These are phyloP conservation scores for Paxillus involutus DNA, from an alignment of 768 basidiomycete species.

Conservation along the genomic window DNA sequence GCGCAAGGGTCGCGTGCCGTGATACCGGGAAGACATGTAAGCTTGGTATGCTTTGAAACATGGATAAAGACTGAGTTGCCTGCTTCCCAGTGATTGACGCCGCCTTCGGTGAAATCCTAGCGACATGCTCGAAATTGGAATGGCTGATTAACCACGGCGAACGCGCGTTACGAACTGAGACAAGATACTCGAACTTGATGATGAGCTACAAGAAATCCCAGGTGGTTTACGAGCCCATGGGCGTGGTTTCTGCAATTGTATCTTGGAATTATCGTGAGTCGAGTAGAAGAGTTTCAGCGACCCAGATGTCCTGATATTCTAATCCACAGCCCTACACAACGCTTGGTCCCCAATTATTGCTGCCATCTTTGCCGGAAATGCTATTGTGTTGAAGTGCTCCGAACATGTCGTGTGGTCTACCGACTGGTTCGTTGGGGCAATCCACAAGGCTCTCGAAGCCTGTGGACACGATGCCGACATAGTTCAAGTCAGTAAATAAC, in stretches of 20 bases:
- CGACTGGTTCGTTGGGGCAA: constrained; percentile 75
- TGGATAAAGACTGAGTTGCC: neutral
- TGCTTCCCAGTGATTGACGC: constrained; percentile 78
- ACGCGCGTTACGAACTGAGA: constrained; percentile 68
- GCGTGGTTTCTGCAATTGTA: constrained; percentile 89
- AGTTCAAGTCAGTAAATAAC: constrained; percentile 61
- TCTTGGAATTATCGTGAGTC: constrained; percentile 91
- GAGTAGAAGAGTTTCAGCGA: neutral
- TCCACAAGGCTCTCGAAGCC: constrained; percentile 70
- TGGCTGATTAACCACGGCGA: constrained; percentile 91
- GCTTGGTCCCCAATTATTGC: constrained; percentile 93
- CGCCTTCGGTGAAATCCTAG: constrained; percentile 90
- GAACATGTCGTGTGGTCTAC: constrained; percentile 94
- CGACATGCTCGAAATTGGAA: constrained; percentile 93
- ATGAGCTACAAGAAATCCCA: constrained; percentile 75
- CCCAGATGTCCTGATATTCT: constrained; percentile 7
- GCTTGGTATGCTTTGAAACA: constrained; percentile 26
- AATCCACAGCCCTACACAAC: constrained; percentile 80
- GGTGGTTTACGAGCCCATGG: constrained; percentile 87
- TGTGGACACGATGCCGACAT: constrained; percentile 88
- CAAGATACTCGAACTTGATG: constrained; percentile 63
- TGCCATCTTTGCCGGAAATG: constrained; percentile 87
- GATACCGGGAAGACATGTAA: constrained; percentile 94
- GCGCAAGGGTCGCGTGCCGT: constrained; percentile 84
- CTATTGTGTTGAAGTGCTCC: constrained; percentile 87